Conservation (phyloP, 1,139 yeast species). For the Magnusiomyces paraingens region DNA sequence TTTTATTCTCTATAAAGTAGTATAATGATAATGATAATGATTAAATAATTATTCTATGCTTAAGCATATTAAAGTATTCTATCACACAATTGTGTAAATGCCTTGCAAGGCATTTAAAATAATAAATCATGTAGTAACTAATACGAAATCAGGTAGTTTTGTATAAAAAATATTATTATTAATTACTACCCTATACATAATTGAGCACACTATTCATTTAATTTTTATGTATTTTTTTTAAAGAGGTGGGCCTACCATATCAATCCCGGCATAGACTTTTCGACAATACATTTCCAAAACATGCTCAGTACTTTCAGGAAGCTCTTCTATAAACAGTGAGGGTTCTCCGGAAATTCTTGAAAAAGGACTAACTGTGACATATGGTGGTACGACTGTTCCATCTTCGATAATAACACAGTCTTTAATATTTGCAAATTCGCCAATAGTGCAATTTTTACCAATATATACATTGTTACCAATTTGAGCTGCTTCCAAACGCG, state of each 20-base stretch:
- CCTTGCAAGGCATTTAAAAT: too few relatives aligned
- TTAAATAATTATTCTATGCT: too few relatives aligned
- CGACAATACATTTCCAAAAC: slow-evolving; percentile 32
- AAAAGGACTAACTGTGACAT: slow-evolving; percentile 54
- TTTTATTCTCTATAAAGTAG: too few relatives aligned
- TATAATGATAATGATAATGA: too few relatives aligned
- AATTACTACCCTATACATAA: too few relatives aligned
- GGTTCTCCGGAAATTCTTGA: slow-evolving; percentile 41
- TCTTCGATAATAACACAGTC: slow-evolving; percentile 54
- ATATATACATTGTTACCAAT: slow-evolving; percentile 44
- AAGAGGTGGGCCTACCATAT: slow-evolving; percentile 17
- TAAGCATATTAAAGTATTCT: too few relatives aligned
- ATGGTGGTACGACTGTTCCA: slow-evolving; percentile 48
- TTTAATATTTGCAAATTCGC: slow-evolving; percentile 46
- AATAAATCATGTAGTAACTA: too few relatives aligned
- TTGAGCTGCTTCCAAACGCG: slow-evolving; percentile 38
- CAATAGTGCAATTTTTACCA: slow-evolving; percentile 55
- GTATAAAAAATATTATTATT: too few relatives aligned
- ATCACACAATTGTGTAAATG: too few relatives aligned
- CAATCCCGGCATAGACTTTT: slow-evolving; percentile 28
- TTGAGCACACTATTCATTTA: too few relatives aligned
- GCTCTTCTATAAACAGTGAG: slow-evolving; percentile 21
- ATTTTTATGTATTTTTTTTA: neutral
- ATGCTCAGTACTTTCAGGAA: slow-evolving; percentile 35
- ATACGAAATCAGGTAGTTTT: too few relatives aligned